Evolutionary conservation across 768 basidiomycete genomes (phyloP).

Genomic region (Clitopilus hobsonii): DNA sequence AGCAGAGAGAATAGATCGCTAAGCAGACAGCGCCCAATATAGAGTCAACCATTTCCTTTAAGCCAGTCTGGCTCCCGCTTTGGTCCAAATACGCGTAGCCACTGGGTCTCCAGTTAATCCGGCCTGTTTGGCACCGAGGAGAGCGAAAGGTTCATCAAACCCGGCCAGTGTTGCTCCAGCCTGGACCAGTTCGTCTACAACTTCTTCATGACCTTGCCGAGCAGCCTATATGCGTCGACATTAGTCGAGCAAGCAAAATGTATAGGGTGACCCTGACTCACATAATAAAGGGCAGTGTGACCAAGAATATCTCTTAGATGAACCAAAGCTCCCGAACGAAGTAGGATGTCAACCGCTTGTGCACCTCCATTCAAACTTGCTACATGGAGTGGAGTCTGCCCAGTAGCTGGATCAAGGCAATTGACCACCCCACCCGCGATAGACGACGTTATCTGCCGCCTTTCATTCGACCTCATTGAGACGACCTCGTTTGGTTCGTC

Average conservation of each 20-base stretch:
- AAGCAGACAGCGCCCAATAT: too few species aligned
- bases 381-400: slow-evolving; percentile 73
- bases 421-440: slow-evolving; percentile 72
- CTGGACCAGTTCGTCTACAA: slow-evolving; percentile 61
- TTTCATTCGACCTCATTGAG: slow-evolving; percentile 18
- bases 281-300: slow-evolving; percentile 83
- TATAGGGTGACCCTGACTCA: slow-evolving; percentile 18
- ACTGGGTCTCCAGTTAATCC: slow-evolving; percentile 35
- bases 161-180: slow-evolving; percentile 75
- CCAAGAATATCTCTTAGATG: slow-evolving; percentile 77
- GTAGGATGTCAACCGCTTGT: slow-evolving; percentile 40
- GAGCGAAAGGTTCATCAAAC: slow-evolving; percentile 58
- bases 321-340: slow-evolving; percentile 75
- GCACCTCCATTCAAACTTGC: slow-evolving; percentile 67
- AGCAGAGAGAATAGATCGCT: too few species aligned
- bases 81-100: slow-evolving; percentile 49
- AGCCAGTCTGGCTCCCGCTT: slow-evolving; percentile 35
- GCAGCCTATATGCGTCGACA: slow-evolving; percentile 51
- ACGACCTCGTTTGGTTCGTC: slow-evolving; percentile 15
- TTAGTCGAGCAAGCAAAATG: slow-evolving; percentile 1
- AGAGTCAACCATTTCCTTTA: not conserved
- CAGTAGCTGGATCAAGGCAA: slow-evolving; percentile 63
- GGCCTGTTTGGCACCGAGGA: slow-evolving; percentile 36
- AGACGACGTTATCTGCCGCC: slow-evolving; percentile 23
- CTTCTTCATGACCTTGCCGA: slow-evolving; percentile 56